Percentiles rank a stretch among this genome's conserved stretches.
Evolutionary conservation across 2,329 filamentous ascomycete species (phyloP).

Genomic region (Pestalotiopsis sp.): DNA sequence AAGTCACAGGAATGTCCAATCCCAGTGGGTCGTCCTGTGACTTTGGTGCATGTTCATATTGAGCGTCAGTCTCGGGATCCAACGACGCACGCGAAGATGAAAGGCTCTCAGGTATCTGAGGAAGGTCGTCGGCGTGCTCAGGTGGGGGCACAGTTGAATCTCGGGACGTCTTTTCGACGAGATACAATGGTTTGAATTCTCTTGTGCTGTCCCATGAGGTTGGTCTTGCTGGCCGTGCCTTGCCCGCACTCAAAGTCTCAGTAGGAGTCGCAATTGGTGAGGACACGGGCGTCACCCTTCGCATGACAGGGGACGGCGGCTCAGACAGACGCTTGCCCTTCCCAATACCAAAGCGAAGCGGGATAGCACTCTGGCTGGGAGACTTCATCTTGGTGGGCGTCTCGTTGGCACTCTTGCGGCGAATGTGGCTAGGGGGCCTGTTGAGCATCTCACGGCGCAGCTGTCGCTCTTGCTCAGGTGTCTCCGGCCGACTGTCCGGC

Average conservation of each 20-base stretch:
- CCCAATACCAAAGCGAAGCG: constrained; percentile 57
- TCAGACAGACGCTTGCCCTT: constrained; percentile 39
- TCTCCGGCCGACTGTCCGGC: constrained; percentile 63
- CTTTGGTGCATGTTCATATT: constrained; percentile 11
- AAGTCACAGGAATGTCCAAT: constrained; percentile 20
- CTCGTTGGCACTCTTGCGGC: constrained; percentile 52
- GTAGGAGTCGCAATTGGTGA: constrained; percentile 33
- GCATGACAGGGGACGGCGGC: constrained; percentile 38
- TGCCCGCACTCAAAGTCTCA: constrained; percentile 38
- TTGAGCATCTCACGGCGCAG: constrained; percentile 43
- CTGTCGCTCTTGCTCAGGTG: constrained; percentile 49
- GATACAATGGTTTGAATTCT: constrained; percentile 81
- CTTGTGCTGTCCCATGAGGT: constrained; percentile 66
- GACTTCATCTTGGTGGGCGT: constrained; percentile 51
- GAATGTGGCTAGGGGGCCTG: constrained; percentile 42
- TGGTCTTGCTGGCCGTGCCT: constrained; percentile 50
- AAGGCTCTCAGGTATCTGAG: constrained; percentile 16
- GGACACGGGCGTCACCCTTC: constrained; percentile 43
- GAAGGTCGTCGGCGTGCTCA: constrained; percentile 23
- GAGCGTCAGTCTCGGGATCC: constrained; percentile 34
- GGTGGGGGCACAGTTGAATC: constrained; percentile 25
- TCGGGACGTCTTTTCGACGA: constrained; percentile 67
- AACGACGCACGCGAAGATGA: constrained; percentile 30
- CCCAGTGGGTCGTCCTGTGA: constrained; percentile 14
- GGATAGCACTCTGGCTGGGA: constrained; percentile 61